Evolutionary conservation across 2,329 filamentous ascomycete genomes (phyloP).

Genomic region (Cylindrodendrum hubeiense): DNA sequence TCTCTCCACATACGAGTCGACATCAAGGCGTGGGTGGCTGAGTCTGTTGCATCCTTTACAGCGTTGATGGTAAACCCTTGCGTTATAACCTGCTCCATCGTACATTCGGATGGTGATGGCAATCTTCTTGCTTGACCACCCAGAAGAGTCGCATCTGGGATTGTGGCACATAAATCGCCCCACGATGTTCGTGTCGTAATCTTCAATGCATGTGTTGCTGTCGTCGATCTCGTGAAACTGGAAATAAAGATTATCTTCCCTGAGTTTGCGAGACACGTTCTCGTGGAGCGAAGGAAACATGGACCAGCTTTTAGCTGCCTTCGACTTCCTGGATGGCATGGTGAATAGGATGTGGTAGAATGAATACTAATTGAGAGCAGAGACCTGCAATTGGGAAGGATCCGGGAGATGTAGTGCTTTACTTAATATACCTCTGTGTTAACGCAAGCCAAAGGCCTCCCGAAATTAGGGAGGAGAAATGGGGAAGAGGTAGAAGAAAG

Average conservation of each 20-base stretch:
- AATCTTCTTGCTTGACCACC: conserved; percentile 51
- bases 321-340: too few species aligned
- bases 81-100: conserved; percentile 48
- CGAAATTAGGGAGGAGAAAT: too few species aligned
- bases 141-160: conserved; percentile 26
- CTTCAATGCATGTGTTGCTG: conserved; percentile 21
- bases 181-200: conserved; percentile 47
- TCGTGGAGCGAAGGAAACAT: conserved; percentile 36
- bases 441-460: too few species aligned
- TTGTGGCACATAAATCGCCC: conserved; percentile 50
- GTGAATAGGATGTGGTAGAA: too few species aligned
- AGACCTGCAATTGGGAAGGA: too few species aligned
- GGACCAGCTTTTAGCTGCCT: too few species aligned
- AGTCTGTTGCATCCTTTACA: conserved; percentile 48
- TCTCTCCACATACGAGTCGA: conserved; percentile 49
- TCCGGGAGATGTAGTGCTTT: too few species aligned
- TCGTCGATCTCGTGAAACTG: conserved; percentile 40
- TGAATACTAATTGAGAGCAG: too few species aligned
- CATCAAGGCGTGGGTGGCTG: conserved; percentile 43
- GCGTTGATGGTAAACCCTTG: conserved; percentile 51
- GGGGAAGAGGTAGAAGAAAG: too few species aligned
- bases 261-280: conserved; percentile 26
- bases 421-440: too few species aligned
- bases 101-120: conserved; percentile 51
- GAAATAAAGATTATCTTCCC: conserved; percentile 29